Base-by-base conservation (phyloP, 768 basidiomycete species). In the Trametes coccinea region DNA sequence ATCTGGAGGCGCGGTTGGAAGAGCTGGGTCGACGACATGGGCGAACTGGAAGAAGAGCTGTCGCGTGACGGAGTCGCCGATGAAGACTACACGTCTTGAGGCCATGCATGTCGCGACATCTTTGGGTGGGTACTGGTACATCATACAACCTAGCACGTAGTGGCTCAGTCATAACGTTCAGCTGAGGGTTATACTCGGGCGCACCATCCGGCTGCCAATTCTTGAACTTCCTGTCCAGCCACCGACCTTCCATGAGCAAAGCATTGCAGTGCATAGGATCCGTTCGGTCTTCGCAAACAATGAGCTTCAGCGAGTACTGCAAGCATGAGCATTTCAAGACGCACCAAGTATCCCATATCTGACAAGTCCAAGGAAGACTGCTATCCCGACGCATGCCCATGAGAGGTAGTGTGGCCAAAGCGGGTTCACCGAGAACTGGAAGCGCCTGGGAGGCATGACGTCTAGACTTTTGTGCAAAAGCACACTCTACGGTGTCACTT, bases 131-230 rank as follows among this genome's bases (percentile, higher is more conserved):
- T 93, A 92, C 34, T 77, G 69, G 72, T 89, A 76, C 49, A 92
- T 79, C 84, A 93, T 92, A 71, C 93, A 95, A 31, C 91, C 92
- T 94, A 66, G 44, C 56, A 14, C 30, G 47, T 5, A 2, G 16
- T 7, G 2, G n/a, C 8, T n/a, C 48, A 49, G 53, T 53, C 17
- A 65, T 55, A 13, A 47, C 46, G 44, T 44, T 55, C 45, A 66
- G 62, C 14, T 34, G 8, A 30, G 29, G 49, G 1, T 22, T 22
- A 22, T 22, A 22, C 9, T 11, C 8, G 1, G 16, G 73, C 82
- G 62, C 61, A 89, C 93, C 92, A 62, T 92, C 84, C 2, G 94
- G 94, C 71, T 97, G 94, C 94, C 94, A 97, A 68, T 87, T 88
- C 62, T 72, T 78, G 70, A 82, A 80, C 43, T 71, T 74, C 29